Evolutionary conservation across 192 early-diverging fungal genomes (phyloP).

Genomic region (Phycomyces blakesleeanus): DNA sequence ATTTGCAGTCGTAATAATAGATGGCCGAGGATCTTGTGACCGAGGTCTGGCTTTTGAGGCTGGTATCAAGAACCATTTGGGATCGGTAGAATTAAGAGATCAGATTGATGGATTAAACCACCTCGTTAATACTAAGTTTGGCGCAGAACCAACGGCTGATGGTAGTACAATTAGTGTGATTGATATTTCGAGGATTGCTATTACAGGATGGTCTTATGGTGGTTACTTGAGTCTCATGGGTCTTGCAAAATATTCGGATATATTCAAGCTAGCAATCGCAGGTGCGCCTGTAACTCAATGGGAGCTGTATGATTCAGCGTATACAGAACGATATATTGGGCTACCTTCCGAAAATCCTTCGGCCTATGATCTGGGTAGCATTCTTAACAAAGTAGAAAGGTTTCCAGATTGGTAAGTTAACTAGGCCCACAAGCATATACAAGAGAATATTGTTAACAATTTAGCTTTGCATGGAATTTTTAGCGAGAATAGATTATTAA

Average conservation of each 20-base stretch:
- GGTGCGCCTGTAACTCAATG: constrained; percentile 73
- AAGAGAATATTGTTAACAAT: background rate
- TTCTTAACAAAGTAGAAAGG: constrained; percentile 43
- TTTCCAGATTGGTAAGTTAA: constrained; percentile 56
- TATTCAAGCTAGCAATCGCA: constrained; percentile 62
- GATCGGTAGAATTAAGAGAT: constrained; percentile 58
- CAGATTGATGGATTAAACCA: constrained; percentile 57
- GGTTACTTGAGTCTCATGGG: constrained; percentile 69
- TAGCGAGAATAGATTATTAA: constrained; percentile 56
- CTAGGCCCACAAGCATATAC: background rate
- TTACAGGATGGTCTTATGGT: constrained; percentile 76
- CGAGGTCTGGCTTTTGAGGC: constrained; percentile 62
- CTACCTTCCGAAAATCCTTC: constrained; percentile 40
- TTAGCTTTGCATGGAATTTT: background rate
- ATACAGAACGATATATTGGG: constrained; percentile 72
- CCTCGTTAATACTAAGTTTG: constrained; percentile 37
- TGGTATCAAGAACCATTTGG: constrained; percentile 47
- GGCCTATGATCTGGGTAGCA: constrained; percentile 48
- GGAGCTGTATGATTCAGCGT: constrained; percentile 72
- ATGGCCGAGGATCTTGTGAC: constrained; percentile 63
- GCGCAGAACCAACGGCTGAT: constrained; percentile 21
- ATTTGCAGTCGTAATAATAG: constrained; percentile 59
- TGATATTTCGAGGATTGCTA: constrained; percentile 57
- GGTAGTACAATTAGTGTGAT: constrained; percentile 30
- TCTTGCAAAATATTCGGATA: constrained; percentile 51